Conservation (phyloP, 495 filamentous ascomycete genomes). For the Penicillium salamii region DNA sequence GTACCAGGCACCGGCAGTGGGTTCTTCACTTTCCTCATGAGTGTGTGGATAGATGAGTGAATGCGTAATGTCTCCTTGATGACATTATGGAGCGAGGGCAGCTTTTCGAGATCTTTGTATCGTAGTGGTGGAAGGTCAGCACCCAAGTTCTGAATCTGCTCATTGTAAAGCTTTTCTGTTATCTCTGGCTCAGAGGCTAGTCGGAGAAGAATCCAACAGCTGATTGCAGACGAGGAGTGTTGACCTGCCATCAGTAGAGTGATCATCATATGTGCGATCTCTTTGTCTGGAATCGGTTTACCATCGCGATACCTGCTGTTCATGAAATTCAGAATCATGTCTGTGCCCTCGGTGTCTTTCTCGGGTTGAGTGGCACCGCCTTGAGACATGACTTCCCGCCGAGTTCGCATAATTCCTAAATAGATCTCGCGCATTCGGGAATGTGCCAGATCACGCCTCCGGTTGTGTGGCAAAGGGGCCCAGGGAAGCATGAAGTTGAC, state of each 20-base stretch:
- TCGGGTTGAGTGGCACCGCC: conserved; percentile 27
- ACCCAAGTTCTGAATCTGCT: conserved; percentile 65
- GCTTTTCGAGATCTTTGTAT: conserved; percentile 65
- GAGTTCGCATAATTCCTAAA: conserved; percentile 68
- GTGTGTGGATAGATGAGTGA: conserved; percentile 79
- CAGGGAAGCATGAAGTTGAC: conserved; percentile 85
- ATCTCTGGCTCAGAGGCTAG: conserved; percentile 71
- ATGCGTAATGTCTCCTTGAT: conserved; percentile 80
- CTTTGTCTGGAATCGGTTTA: conserved; percentile 65
- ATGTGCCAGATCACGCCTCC: conserved; percentile 73
- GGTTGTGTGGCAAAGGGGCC: conserved; percentile 83
- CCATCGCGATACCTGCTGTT: conserved; percentile 74
- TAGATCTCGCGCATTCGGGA: conserved; percentile 72
- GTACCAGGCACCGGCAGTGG: conserved; percentile 78
- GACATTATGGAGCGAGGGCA: conserved; percentile 66
- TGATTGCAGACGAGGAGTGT: conserved; percentile 80
- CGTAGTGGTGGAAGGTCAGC: conserved; percentile 58
- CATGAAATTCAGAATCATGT: conserved; percentile 88
- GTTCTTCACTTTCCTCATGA: conserved; percentile 79
- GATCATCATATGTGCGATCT: conserved; percentile 91
- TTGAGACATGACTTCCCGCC: conserved; percentile 40
- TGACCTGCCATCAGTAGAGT: conserved; percentile 87
- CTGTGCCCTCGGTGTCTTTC: conserved; percentile 40
- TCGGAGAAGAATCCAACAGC: conserved; percentile 77
- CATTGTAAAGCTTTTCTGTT: conserved; percentile 71